These are phyloP conservation scores for Fraxinus sp. DNA, from an alignment of 305 asterid genomes.

Conservation along the genomic window DNA sequence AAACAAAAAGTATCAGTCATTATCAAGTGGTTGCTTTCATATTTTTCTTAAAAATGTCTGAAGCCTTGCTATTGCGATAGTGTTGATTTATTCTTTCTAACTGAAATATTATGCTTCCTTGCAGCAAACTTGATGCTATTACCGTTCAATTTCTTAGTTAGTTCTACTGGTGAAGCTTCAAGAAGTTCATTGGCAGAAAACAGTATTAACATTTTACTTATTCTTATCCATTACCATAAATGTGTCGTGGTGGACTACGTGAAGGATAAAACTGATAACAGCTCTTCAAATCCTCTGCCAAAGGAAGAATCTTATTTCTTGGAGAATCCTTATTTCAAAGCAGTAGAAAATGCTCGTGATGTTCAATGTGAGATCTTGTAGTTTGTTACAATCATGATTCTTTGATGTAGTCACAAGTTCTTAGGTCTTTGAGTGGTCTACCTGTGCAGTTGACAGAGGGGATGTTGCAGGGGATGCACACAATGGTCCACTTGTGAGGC, in stretches of 20 bases:
- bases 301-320: slow-evolving; percentile 65
- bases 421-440: slow-evolving; percentile 35
- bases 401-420: slow-evolving; percentile 21
- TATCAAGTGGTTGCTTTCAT: neutral
- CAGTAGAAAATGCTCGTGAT: slow-evolving; percentile 77
- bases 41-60: neutral
- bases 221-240: slow-evolving; percentile 70
- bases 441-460: slow-evolving; percentile 44
- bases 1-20: neutral
- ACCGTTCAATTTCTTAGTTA: slow-evolving; percentile 71
- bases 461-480: slow-evolving; percentile 45
- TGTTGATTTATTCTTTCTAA: slow-evolving; percentile 16
- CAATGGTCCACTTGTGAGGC: slow-evolving; percentile 41
- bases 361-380: slow-evolving; percentile 60
- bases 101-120: slow-evolving; percentile 26
- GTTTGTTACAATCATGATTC: slow-evolving; percentile 27
- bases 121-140: slow-evolving; percentile 84
- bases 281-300: slow-evolving; percentile 44
- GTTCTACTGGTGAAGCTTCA: slow-evolving; percentile 70
- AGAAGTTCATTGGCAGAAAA: slow-evolving; percentile 71
- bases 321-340: slow-evolving; percentile 82
- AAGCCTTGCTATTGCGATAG: neutral
- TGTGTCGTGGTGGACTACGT: slow-evolving; percentile 48
- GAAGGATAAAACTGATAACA: slow-evolving; percentile 51
- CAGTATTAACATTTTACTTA: slow-evolving; percentile 77